Evolutionary conservation across 2,329 filamentous ascomycete species (phyloP).

Genomic region (Aspergillus sp.): DNA sequence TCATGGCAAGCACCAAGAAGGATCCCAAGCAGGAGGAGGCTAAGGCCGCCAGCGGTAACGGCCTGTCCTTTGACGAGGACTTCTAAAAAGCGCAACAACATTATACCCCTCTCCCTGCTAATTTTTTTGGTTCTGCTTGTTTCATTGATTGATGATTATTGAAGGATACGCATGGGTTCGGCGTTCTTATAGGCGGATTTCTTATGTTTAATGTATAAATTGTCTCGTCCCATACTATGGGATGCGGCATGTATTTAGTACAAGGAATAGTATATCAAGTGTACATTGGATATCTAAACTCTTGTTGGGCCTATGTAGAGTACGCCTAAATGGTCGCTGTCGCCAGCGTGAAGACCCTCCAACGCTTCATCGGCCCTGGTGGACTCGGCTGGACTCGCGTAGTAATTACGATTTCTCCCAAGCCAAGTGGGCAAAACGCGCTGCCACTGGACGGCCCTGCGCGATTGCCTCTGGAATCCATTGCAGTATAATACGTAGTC

Average conservation of each 20-base stretch:
- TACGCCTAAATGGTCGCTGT: neutral
- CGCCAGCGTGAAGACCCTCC: neutral
- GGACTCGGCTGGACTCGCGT: neutral
- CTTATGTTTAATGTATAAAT: conserved; percentile 15
- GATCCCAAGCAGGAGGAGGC: conserved; percentile 51
- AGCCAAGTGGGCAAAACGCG: neutral
- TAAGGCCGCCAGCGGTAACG: conserved; percentile 52
- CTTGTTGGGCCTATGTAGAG: neutral
- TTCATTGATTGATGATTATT: conserved; percentile 31
- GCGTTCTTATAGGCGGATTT: conserved; percentile 28
- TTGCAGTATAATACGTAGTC: neutral
- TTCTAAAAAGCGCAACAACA: conserved; percentile 63
- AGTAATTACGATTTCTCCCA: neutral
- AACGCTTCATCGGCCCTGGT: neutral
- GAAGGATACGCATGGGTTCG: conserved; percentile 35
- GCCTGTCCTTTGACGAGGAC: conserved; percentile 94
- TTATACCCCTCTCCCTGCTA: conserved; percentile 23
- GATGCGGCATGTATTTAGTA: conserved; percentile 18
- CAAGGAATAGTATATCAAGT: conserved; percentile 19
- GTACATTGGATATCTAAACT: conserved; percentile 21
- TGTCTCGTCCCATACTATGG: conserved; percentile 14
- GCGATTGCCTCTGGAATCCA: neutral
- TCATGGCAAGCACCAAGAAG: conserved; percentile 90
- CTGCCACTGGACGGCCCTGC: neutral
- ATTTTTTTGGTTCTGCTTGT: conserved; percentile 16